A percentile compares a stretch with the other conserved stretches of the same genome.
Evolutionary conservation across 306 rosid species (phyloP).

Genomic region (Malus fusca): DNA sequence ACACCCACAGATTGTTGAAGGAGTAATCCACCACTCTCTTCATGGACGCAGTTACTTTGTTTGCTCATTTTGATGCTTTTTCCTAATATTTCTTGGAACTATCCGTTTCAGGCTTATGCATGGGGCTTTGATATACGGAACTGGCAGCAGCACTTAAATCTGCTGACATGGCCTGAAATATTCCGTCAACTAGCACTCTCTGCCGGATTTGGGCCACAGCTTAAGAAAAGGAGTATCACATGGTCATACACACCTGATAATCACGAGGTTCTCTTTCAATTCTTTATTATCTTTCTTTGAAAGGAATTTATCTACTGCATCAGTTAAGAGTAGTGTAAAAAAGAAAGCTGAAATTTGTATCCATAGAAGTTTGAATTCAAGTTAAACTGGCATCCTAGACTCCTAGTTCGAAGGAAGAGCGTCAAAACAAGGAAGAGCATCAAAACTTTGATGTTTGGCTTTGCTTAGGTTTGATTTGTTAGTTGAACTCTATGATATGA

Average conservation of each 20-base stretch:
- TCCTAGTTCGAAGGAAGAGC: background rate
- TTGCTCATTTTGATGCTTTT: background rate
- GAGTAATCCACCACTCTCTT: constrained; percentile 45
- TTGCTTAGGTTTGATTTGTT: background rate
- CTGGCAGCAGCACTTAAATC: constrained; percentile 92
- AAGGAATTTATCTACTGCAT: background rate
- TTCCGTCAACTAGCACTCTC: constrained; percentile 86
- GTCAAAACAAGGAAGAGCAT: background rate
- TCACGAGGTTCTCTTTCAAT: constrained; percentile 52
- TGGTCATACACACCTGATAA: constrained; percentile 69
- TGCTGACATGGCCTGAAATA: constrained; percentile 94
- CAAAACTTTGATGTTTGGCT: background rate
- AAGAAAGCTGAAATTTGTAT: background rate
- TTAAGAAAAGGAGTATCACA: constrained; percentile 59
- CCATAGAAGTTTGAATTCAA: background rate
- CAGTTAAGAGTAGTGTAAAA: background rate
- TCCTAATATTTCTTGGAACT: constrained; percentile 6
- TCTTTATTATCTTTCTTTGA: background rate
- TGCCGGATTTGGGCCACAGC: constrained; percentile 89
- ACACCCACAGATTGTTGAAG: constrained; percentile 96
- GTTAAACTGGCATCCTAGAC: background rate
- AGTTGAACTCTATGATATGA: background rate
- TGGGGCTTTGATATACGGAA: constrained; percentile 98
- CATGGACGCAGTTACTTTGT: background rate
- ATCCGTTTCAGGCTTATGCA: constrained; percentile 62